A percentile compares a stretch with the other conserved stretches of the same genome.
phyloP scores from a whole-genome alignment of 2,329 filamentous ascomycete genomes.

The Arthrobotrys conoides region DNA sequence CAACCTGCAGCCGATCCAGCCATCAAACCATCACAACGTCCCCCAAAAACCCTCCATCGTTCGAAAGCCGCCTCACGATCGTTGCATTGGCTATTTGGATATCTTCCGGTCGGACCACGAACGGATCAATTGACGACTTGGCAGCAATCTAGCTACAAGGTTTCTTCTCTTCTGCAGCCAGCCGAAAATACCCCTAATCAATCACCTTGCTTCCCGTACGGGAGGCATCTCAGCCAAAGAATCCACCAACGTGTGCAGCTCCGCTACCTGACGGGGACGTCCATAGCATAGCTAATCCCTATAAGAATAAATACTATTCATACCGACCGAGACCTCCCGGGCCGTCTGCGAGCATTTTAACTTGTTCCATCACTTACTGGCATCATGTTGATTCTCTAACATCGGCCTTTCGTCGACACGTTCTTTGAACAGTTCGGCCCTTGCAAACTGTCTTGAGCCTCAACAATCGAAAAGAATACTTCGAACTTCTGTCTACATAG shows the following conservation, averaged over 20 bases:
- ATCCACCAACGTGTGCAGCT: slow-evolving; percentile 45
- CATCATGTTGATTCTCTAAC: slow-evolving; percentile 59
- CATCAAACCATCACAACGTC: not conserved
- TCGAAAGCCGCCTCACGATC: slow-evolving; percentile 5
- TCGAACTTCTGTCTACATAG: too few relatives aligned
- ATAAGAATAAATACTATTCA: slow-evolving; percentile 2
- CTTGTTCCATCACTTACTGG: slow-evolving; percentile 6
- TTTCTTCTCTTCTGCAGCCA: slow-evolving; percentile 46
- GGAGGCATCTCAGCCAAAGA: slow-evolving; percentile 26
- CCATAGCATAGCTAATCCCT: not conserved
- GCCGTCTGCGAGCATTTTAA: slow-evolving; percentile 15
- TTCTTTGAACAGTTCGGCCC: slow-evolving; percentile 58
- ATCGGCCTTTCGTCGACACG: slow-evolving; percentile 57
- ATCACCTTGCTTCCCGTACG: slow-evolving; percentile 18
- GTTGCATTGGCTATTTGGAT: not conserved
- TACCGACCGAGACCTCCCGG: slow-evolving; percentile 32
- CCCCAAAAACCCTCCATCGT: not conserved
- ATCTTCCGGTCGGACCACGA: slow-evolving; percentile 5
- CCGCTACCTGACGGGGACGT: slow-evolving; percentile 37
- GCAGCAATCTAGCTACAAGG: slow-evolving; percentile 13
- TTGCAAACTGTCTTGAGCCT: not conserved
- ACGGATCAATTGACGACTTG: slow-evolving; percentile 37
- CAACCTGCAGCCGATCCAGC: not conserved
- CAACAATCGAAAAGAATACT: not conserved
- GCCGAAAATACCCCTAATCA: slow-evolving; percentile 50